Base-by-base conservation (phyloP, 208 protist species). In the Naegleria lovaniensis region DNA sequence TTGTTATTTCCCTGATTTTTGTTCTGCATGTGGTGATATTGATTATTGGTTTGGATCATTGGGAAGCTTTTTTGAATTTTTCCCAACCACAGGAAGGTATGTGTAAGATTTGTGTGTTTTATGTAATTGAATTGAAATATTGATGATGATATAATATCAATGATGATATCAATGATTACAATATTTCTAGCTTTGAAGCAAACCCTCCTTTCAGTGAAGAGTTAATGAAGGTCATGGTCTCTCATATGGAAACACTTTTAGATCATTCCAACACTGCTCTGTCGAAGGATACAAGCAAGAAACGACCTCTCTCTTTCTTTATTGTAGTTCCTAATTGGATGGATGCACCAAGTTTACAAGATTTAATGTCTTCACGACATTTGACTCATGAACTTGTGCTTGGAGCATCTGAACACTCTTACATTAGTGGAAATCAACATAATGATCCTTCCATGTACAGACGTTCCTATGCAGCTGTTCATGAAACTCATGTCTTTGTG, bases 151-250 rank as follows among this genome's bases (percentile, higher is more conserved):
- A n/a, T n/a, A n/a, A n/a, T n/a, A n/a, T n/a, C n/a, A n/a, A n/a
- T n/a, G n/a, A n/a, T n/a, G 16, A 22, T 58, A 58, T 22, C 16
- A 58, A 58, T 58, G 52, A 58, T 58, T 58, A 58, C 6, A 22
- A 58, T 22, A 22, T 58, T 58, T 58, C 6, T 22, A 75, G 58
- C n/a, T 85, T 93, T 89, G 92, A 93, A 91, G 55, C 91, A 5
- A 92, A 92, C 76, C 92, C 92, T 59, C 92, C 92, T 13, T 94
- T 93, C 90, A 91, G 83, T 52, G 90, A 92, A 36, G 91, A 93
- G 84, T n/a, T 93, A 5, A 89, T 94, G 58, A 6, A 91, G 4
- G 15, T 25, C 0, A 93, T 92, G 92, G 92, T 75, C 0, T 38
- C 84, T 33, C 92, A 91, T 48, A 55, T 93, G n/a, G 92, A 94